Base-by-base conservation (phyloP, 2,329 filamentous ascomycete species). In the Exophiala oligosperma region DNA sequence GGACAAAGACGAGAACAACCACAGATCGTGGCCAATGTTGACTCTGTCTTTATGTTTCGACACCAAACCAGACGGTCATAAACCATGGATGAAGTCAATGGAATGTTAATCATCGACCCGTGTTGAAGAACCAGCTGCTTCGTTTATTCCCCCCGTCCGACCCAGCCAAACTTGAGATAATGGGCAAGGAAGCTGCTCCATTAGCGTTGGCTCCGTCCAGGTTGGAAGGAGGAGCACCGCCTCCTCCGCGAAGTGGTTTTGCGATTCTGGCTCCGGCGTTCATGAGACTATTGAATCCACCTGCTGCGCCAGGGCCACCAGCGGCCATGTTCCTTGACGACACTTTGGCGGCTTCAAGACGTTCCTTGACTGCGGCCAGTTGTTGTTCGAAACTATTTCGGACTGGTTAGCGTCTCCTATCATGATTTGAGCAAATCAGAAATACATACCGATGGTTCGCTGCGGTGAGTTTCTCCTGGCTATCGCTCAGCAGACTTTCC, bases 401-500 rank as follows among this genome's bases (percentile, higher is more conserved):
- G 6, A n/a, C 54, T 46, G 12, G 56, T 62, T 56, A 64, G 59
- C 28, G 28, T 37, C 28, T 28, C 61, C 55, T 56, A 37, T 29
- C 29, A 4, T 14, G 14, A 9, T 29, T 17, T 21, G 21, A 44
- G 1, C 26, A 12, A 28, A 12, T 24, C 26, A 32, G 52, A 29
- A n/a, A 46, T 61, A 82, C 87, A 69, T 87, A 97, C 94, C 95
- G 90, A 78, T 97, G 93, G 75, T 97, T 99, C 41, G 94, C 92
- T 61, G 93, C 89, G 32, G 93, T 96, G 73, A 99, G 84, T 80
- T 99, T 99, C 81, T 99, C 94, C 78, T 99, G 94, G 71, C 91
- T 96, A 74, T 99, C 94, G 74, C 96, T 92, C 68, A 99, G 82
- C 70, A 99, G 79, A 70, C 84, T 88, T 79, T 99, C 94, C 47